Base-by-base conservation (phyloP, 441 rosid species). In the Eruca vesicaria region DNA sequence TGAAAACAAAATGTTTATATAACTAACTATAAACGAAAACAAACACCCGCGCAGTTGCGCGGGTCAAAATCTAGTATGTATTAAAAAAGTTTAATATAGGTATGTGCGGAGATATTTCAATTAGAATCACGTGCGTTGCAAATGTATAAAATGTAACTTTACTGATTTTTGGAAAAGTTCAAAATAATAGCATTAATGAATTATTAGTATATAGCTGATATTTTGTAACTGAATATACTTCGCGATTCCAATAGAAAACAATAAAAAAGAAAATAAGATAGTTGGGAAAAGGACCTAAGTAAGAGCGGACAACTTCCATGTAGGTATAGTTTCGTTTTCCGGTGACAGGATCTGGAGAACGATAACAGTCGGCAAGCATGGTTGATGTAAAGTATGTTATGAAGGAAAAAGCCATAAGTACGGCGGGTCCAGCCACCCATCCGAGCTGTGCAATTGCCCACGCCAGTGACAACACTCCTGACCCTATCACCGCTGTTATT, bases 361-460 rank as follows among this genome's bases (percentile, higher is more conserved):
- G 83, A 71, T 94, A 90, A 64, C 79, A 78, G 73, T 92, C 99
- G 56, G 93, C 96, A 3, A 90, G 97, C 53, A 94, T 86, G 15
- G 86, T 75, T 52, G 97, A 88, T 6, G 97, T 89, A 83, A 84
- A 87, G 28, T 84, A 86, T 19, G 97, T 92, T 76, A 94, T 84
- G 75, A 87, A 67, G 4, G 97, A 88, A 81, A 92, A 92, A 18
- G 83, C 83, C 69, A 78, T 14, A 55, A 93, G 87, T 32, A 88
- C 79, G 8, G 84, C 81, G 0, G 92, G 89, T 3, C 98, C 98
- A 7, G 80, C 86, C 21, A 76, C 82, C 98, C 98, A 93, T 0
- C 97, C 98, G n/a, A 93, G 79, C 86, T 93, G 98, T 0, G 97
- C 94, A 28, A 79, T 82, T 3, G 94, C 89, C 98, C 98, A 93